Percentiles rank a stretch among this genome's conserved stretches.
Evolutionary conservation across 164 flowering plant genomes (phyloP).

Genomic region (Tetracentron sinense): DNA sequence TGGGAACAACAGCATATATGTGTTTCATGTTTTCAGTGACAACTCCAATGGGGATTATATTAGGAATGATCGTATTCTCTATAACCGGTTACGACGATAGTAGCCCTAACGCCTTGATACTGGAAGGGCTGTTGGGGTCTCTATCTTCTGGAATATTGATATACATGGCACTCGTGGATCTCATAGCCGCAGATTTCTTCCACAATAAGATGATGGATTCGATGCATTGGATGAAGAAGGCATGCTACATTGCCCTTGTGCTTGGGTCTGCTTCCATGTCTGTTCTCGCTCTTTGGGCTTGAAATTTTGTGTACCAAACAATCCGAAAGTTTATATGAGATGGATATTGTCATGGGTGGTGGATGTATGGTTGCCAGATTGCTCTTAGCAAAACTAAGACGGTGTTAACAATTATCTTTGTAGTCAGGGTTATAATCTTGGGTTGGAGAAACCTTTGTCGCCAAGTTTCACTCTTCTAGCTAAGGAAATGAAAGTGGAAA

Average conservation of each 20-base stretch:
- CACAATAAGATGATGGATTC: constrained; percentile 65
- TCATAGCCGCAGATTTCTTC: constrained; percentile 67
- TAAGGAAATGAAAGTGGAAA: too few species aligned
- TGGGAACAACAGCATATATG: constrained; percentile 63
- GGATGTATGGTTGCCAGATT: too few species aligned
- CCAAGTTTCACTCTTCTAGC: too few species aligned
- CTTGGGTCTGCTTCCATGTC: constrained; percentile 78
- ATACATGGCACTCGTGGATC: constrained; percentile 81
- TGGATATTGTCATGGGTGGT: too few species aligned
- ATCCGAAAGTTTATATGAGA: too few species aligned
- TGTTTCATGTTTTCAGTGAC: constrained; percentile 74
- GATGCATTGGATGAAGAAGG: constrained; percentile 39
- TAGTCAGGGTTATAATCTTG: too few species aligned
- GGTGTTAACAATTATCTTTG: too few species aligned
- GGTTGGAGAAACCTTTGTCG: too few species aligned
- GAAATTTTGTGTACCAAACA: too few species aligned
- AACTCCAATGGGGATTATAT: constrained; percentile 63
- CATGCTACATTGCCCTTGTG: constrained; percentile 43
- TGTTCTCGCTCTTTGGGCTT: constrained; percentile 59
- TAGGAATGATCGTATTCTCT: constrained; percentile 59
- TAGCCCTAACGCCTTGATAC: constrained; percentile 50
- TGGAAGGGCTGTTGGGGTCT: constrained; percentile 66
- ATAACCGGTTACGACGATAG: constrained; percentile 64
- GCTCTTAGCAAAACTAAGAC: too few species aligned
- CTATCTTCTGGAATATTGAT: constrained; percentile 63